Conservation (phyloP, 2,329 filamentous ascomycete species). For the Ceratocystis cubensis region DNA sequence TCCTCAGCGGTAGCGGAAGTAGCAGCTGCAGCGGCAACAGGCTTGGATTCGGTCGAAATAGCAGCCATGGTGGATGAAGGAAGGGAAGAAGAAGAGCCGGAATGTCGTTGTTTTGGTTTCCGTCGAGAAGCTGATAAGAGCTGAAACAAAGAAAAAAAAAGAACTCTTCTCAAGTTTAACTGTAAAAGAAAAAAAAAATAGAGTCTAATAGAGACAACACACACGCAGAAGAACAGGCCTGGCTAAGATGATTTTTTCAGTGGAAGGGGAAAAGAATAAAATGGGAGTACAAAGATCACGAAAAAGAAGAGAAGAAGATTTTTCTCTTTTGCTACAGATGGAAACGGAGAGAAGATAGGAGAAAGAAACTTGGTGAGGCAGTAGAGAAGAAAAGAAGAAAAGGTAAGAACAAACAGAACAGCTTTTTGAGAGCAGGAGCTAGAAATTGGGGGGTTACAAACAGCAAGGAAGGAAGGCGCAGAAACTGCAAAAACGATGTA, state of each 20-base stretch:
- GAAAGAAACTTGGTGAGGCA: not conserved
- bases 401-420: not conserved
- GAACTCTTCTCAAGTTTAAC: no score
- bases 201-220: not conserved
- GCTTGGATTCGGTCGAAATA: constrained; percentile 1
- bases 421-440: not conserved
- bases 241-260: not conserved
- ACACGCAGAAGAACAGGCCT: not conserved
- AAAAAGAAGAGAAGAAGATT: not conserved
- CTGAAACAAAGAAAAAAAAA: not conserved
- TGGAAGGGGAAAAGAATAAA: not conserved
- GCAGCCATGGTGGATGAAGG: constrained; percentile 12
- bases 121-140: constrained; percentile 3
- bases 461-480: constrained; percentile 1
- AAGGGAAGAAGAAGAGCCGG: not conserved
- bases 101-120: constrained; percentile 25
- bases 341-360: not conserved
- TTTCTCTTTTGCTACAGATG: not conserved
- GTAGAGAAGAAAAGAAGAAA: not conserved
- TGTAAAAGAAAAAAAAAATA: constrained; percentile 11
- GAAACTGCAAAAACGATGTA: not conserved
- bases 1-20: not conserved
- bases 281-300: constrained; percentile 3
- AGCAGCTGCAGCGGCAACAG: not conserved
- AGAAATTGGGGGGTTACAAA: not conserved